Evolutionary conservation across 2,329 filamentous ascomycete genomes (phyloP).

Genomic region (Hansfordia pulvinata): DNA sequence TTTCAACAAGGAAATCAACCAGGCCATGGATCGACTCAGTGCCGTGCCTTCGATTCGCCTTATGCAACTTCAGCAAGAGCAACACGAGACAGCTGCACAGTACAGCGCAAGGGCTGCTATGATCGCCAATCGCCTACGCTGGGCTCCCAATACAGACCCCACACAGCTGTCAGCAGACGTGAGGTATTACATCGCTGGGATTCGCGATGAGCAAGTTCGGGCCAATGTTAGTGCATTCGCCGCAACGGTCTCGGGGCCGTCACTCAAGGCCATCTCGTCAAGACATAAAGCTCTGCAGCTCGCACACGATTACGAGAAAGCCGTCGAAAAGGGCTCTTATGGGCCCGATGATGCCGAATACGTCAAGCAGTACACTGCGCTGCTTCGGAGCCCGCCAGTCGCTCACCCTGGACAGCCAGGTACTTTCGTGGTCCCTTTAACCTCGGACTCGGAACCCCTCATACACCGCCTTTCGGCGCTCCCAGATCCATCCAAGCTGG

Average conservation of each 20-base stretch:
- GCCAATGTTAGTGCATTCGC: conserved; percentile 23
- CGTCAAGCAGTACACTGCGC: conserved; percentile 33
- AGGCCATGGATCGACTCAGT: conserved; percentile 32
- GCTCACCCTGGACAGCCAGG: conserved; percentile 6
- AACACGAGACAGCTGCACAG: conserved; percentile 32
- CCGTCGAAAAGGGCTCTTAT: conserved; percentile 34
- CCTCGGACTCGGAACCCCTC: conserved; percentile 16
- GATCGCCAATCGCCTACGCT: too few relatives aligned
- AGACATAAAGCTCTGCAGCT: conserved; percentile 43
- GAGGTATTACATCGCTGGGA: conserved; percentile 41
- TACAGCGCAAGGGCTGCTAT: conserved; percentile 36
- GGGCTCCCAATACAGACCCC: too few relatives aligned
- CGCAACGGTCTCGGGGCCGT: conserved; percentile 8
- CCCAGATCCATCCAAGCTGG: conserved; percentile 33
- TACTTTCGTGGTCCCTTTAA: conserved; percentile 20
- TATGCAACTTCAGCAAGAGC: conserved; percentile 35
- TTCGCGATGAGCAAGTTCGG: conserved; percentile 31
- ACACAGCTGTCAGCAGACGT: too few relatives aligned
- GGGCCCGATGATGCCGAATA: conserved; percentile 17
- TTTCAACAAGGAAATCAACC: conserved; percentile 39
- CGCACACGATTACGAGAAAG: conserved; percentile 39
- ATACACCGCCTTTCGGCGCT: conserved; percentile 30
- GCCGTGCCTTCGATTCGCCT: conserved; percentile 39
- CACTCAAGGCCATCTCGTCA: conserved; percentile 27
- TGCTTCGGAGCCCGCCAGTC: conserved; percentile 24